Base-by-base conservation (phyloP, 495 filamentous ascomycete species). In the Aspergillus egyptiacus region DNA sequence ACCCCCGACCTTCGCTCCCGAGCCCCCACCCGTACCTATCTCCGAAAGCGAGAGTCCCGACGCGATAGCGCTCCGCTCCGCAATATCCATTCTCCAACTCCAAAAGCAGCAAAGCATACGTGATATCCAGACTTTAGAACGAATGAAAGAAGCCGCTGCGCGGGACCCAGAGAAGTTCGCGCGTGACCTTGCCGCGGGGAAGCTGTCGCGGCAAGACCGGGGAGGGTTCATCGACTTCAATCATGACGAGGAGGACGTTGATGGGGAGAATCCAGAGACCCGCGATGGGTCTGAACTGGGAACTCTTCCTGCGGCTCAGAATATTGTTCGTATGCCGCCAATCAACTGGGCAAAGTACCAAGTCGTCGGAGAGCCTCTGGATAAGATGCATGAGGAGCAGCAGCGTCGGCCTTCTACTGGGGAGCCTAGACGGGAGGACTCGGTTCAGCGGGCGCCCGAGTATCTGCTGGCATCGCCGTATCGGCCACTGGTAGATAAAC, bases 281-380 rank as follows among this genome's bases (percentile, higher is more conserved):
- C 3, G 35, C 10, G 11, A 2, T 11, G 2, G 20, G 15, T 64
- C 64, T n/a, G 56, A 53, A 3, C 71, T 81, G 24, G 72, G 70
- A 14, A 71, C 65, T 17, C 76, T 96, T 1, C 89, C 90, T 0
- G 74, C 72, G 15, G 80, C 86, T n/a, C 90, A 96, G 68, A 89
- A 82, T 55, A 70, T 96, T 2, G 80, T 93, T 7, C 83, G 89
- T 27, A 85, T 81, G 70, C 90, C 90, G 19, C 83, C 87, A 2
- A 79, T 96, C 50, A 94, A 94, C 69, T 96, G 90, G 90, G 79
- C 80, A 5, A 88, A 94, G 61, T 96, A 96, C 62, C 84, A 84
- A 49, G 73, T 95, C 14, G 81, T 89, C 1, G 89, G 89, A 20
- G 83, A 86, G 47, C 74, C 84, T 9, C 67, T 96, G 35, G 87